These are phyloP conservation scores for Melampsora larici-populina DNA, from an alignment of 1,284 basidiomycete species.

Conservation along the genomic window DNA sequence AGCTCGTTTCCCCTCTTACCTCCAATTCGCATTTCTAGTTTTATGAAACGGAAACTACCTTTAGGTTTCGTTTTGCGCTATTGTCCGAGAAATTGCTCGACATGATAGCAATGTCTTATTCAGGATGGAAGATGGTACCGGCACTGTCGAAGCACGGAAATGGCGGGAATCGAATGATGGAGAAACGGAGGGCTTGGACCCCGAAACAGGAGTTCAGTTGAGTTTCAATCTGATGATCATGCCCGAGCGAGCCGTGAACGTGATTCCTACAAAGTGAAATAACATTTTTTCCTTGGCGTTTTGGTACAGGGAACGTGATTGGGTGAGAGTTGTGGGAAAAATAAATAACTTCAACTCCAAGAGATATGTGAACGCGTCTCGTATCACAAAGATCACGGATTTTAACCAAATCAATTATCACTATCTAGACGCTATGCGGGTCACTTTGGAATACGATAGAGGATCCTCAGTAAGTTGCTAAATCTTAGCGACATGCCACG, in stretches of 20 bases:
- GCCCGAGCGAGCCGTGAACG: neutral
- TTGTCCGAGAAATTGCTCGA: constrained; percentile 66
- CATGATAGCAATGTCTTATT: constrained; percentile 81
- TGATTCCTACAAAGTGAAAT: neutral
- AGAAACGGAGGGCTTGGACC: constrained; percentile 60
- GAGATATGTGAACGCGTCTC: constrained; percentile 72
- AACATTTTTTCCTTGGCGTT: neutral
- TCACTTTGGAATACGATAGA: constrained; percentile 57
- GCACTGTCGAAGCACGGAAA: constrained; percentile 76
- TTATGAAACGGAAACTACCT: constrained; percentile 19
- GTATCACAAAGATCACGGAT: constrained; percentile 69
- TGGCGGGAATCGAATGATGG: constrained; percentile 74
- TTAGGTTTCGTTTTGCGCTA: constrained; percentile 66
- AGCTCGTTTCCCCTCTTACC: neutral
- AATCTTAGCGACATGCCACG: constrained; percentile 4
- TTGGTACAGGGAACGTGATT: constrained; percentile 65
- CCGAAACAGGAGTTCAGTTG: constrained; percentile 52
- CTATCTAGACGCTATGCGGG: constrained; percentile 61
- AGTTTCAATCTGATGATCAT: constrained; percentile 21
- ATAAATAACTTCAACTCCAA: constrained; percentile 81
- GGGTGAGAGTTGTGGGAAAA: constrained; percentile 83
- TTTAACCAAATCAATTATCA: constrained; percentile 82
- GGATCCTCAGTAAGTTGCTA: constrained; percentile 56
- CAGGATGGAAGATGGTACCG: constrained; percentile 82
- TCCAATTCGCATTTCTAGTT: neutral